Evolutionary conservation across 805 yeast species (phyloP).

Genomic region (Cyberlindnera americana): DNA sequence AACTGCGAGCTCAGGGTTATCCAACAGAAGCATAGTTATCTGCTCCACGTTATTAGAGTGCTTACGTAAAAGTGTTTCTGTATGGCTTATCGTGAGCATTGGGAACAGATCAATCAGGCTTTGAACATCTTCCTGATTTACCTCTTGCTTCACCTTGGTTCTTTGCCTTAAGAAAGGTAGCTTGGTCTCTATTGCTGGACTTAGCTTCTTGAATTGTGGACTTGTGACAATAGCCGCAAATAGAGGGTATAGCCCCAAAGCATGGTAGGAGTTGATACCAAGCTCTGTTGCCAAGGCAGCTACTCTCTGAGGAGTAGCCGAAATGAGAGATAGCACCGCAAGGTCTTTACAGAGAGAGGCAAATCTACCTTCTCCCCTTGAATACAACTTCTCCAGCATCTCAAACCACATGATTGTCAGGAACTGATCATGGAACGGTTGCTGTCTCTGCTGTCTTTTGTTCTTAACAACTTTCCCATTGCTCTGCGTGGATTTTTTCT

Average conservation of each 20-base stretch:
- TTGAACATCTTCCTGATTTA: conserved; percentile 28
- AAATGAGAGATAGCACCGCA: conserved; percentile 47
- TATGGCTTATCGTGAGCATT: conserved; percentile 43
- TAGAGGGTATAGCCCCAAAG: conserved; percentile 49
- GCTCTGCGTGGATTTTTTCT: neutral
- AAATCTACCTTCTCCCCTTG: conserved; percentile 52
- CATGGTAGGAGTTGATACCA: conserved; percentile 39
- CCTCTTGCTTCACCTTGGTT: neutral
- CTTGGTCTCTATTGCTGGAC: conserved; percentile 51
- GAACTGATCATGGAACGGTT: conserved; percentile 50
- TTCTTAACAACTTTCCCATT: neutral
- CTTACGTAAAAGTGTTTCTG: conserved; percentile 44
- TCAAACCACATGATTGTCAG: conserved; percentile 57
- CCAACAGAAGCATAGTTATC: conserved; percentile 58
- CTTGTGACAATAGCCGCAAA: conserved; percentile 52
- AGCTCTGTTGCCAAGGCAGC: conserved; percentile 42
- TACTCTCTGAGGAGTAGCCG: conserved; percentile 12
- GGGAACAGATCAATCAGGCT: conserved; percentile 64
- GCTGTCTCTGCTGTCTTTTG: conserved; percentile 1
- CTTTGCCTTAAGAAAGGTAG: conserved; percentile 40
- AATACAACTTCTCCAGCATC: conserved; percentile 52
- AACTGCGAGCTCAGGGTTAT: conserved; percentile 45
- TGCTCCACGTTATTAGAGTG: conserved; percentile 50
- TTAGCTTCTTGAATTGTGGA: conserved; percentile 39
- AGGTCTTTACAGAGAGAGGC: conserved; percentile 43